These are phyloP conservation scores for Quercus phellos DNA, from an alignment of 331 rosid genomes.

Conservation along the genomic window DNA sequence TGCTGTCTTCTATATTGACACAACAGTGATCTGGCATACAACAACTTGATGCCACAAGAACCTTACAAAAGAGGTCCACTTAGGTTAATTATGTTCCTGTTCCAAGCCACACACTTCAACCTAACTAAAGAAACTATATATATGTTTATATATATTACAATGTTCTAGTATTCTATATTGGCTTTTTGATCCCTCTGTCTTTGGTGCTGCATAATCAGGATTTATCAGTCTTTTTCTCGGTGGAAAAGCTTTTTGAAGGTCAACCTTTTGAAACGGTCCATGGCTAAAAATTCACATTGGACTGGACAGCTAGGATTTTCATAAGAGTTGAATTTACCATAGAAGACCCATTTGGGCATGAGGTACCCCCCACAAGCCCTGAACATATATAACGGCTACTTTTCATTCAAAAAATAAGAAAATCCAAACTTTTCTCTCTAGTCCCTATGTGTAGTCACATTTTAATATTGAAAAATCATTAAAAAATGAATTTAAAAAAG, in stretches of 20 bases:
- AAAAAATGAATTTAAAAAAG: neutral
- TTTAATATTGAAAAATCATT: neutral
- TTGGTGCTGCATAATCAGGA: too few relatives aligned
- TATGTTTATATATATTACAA: too few relatives aligned
- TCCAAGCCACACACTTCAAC: too few relatives aligned
- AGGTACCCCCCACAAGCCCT: neutral
- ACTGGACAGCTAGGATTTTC: neutral
- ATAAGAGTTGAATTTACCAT: neutral
- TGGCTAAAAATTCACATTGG: neutral
- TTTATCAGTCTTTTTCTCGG: too few relatives aligned
- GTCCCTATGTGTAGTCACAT: neutral
- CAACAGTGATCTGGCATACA: too few relatives aligned
- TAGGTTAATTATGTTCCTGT: too few relatives aligned
- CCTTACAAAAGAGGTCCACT: too few relatives aligned
- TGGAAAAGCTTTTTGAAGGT: neutral
- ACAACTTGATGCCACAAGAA: too few relatives aligned
- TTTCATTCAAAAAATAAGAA: neutral
- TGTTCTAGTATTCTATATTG: too few relatives aligned
- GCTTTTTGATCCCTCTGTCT: too few relatives aligned
- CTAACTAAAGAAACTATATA: too few relatives aligned
- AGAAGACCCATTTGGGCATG: neutral
- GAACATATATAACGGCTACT: neutral
- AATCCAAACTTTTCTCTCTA: neutral
- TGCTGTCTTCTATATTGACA: too few relatives aligned
- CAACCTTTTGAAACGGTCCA: neutral